phyloP scores from a whole-genome alignment of 1,284 basidiomycete genomes.

The Heliocybe sulcata region DNA sequence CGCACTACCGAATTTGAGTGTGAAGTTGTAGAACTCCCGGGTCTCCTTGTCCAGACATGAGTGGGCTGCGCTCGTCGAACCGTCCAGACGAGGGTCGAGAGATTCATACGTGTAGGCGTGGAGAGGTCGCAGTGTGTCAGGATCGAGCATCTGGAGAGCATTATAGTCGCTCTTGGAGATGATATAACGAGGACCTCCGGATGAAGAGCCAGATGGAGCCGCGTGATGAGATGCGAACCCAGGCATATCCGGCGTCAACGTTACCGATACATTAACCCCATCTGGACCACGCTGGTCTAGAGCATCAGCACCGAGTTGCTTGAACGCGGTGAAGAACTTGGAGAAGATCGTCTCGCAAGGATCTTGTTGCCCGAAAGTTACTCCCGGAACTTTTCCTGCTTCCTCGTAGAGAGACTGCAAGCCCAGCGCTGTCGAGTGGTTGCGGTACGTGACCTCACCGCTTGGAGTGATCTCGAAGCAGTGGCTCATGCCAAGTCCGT shows the following conservation, averaged over 20 bases:
- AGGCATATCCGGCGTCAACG: conserved; percentile 17
- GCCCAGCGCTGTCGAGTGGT: conserved; percentile 11
- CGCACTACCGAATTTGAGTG: conserved; percentile 18
- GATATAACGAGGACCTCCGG: conserved; percentile 19
- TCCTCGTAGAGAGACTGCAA: conserved; percentile 11
- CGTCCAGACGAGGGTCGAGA: conserved; percentile 25
- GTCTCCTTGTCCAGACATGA: conserved; percentile 25
- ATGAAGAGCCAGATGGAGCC: conserved; percentile 7
- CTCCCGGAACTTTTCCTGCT: conserved; percentile 8
- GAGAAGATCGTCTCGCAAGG: conserved; percentile 18
- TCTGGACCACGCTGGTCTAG: conserved; percentile 5
- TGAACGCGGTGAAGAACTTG: conserved; percentile 19
- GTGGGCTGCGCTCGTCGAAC: conserved; percentile 27
- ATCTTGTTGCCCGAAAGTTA: conserved; percentile 16
- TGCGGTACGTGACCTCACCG: conserved; percentile 15
- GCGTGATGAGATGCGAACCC: conserved; percentile 7
- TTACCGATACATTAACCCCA: conserved; percentile 14
- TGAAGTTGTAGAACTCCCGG: conserved; percentile 28
- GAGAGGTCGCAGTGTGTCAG: conserved; percentile 27
- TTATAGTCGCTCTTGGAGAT: conserved; percentile 24
- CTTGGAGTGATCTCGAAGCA: conserved; percentile 15
- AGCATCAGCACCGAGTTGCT: conserved; percentile 1
- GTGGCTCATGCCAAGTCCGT: conserved; percentile 19
- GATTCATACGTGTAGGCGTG: conserved; percentile 16
- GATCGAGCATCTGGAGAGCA: conserved; percentile 21